Percentiles rank a stretch among this genome's conserved stretches.
Conservation (phyloP, 352 stramenopile species). For the Globisporangium takayamanum region DNA sequence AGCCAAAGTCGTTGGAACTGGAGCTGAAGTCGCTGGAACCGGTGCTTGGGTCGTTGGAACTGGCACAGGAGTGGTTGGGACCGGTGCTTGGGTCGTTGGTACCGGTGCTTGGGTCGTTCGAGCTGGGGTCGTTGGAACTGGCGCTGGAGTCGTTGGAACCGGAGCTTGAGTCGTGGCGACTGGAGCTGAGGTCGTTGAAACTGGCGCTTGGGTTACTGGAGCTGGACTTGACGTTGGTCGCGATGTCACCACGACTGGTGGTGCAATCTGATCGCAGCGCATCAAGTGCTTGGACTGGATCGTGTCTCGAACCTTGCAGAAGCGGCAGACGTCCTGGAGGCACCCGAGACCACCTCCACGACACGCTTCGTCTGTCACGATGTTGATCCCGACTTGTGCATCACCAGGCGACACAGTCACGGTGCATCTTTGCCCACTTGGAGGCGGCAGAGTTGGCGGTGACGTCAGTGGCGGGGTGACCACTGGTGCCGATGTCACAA, state of each 20-base stretch:
- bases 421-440: constrained; percentile 2
- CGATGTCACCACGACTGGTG: not conserved
- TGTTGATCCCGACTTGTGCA: constrained; percentile 8
- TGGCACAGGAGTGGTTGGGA: not conserved
- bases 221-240: not conserved
- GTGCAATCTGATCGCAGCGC: constrained; percentile 1
- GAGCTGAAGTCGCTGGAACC: not conserved
- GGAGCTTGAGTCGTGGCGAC: not conserved
- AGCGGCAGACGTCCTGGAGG: constrained; percentile 13
- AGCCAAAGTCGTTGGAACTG: not conserved
- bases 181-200: not conserved
- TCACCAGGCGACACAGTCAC: constrained; percentile 8
- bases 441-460: not conserved
- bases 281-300: constrained; percentile 12
- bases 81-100: not conserved
- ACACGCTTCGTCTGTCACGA: constrained; percentile 11
- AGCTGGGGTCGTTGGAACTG: not conserved
- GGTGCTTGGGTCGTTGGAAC: not conserved
- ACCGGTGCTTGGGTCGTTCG: not conserved
- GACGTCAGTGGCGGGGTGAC: not conserved
- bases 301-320: constrained; percentile 11
- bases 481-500: not conserved
- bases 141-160: not conserved
- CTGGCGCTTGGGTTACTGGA: not conserved
- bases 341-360: constrained; percentile 13